Conservation (phyloP, 1,284 basidiomycete species). For the Erythrobasidium hasegawianum region DNA sequence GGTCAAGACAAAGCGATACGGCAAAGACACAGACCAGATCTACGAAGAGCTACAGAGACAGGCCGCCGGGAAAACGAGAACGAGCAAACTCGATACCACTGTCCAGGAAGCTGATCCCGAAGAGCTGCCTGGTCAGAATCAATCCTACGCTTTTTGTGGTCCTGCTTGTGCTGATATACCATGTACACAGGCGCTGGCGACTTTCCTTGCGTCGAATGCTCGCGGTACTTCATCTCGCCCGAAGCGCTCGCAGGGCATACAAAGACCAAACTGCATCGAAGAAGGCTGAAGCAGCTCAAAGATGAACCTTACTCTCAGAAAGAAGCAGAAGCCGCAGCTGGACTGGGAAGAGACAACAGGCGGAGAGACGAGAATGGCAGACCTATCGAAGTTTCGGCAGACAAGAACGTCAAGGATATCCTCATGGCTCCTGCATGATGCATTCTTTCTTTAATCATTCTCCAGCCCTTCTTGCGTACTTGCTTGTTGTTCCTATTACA, state of each 20-base stretch:
- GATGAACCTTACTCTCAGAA: slow-evolving; percentile 32
- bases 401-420: slow-evolving; percentile 8
- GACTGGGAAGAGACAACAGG: slow-evolving; percentile 27
- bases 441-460: neutral
- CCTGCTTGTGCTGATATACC: neutral
- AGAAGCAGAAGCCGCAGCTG: slow-evolving; percentile 29
- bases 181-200: slow-evolving; percentile 29
- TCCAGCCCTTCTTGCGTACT: slow-evolving; percentile 2
- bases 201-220: slow-evolving; percentile 34
- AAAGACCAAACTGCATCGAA: slow-evolving; percentile 33
- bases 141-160: neutral
- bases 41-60: slow-evolving; percentile 22
- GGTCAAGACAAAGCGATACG: slow-evolving; percentile 32
- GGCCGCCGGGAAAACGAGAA: slow-evolving; percentile 14
- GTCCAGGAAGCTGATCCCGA: slow-evolving; percentile 28
- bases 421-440: neutral
- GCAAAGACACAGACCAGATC: slow-evolving; percentile 35
- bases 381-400: slow-evolving; percentile 3
- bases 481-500: neutral
- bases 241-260: slow-evolving; percentile 22
- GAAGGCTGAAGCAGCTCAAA: slow-evolving; percentile 35
- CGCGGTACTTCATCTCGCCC: slow-evolving; percentile 33
- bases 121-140: slow-evolving; percentile 33
- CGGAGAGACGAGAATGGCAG: slow-evolving; percentile 27
- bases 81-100: slow-evolving; percentile 12